phyloP scores from a whole-genome alignment of 139 green algal species.

The Closterium sp. region DNA sequence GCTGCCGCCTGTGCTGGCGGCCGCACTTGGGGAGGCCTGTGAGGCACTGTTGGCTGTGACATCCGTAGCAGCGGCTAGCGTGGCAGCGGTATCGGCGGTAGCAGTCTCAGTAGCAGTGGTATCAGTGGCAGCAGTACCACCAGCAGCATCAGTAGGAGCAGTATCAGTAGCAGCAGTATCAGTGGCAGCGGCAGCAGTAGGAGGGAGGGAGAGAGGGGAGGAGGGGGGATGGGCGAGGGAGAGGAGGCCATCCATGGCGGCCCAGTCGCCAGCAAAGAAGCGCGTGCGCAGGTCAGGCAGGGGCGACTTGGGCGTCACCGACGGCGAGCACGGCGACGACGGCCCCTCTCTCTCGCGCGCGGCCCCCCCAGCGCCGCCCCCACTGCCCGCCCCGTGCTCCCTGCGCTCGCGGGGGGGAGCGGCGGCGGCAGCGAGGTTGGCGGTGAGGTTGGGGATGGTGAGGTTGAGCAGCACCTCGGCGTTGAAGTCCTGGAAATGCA shows the following conservation, averaged over 20 bases:
- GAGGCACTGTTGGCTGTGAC: too few relatives aligned
- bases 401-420: too few relatives aligned
- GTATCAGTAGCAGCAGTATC: too few relatives aligned
- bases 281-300: conserved; percentile 1
- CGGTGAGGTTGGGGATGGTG: conserved; percentile 46
- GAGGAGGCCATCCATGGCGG: conserved; percentile 1
- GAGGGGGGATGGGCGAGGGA: neutral
- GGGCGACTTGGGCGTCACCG: conserved; percentile 8
- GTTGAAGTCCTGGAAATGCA: conserved; percentile 55
- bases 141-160: neutral
- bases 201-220: neutral
- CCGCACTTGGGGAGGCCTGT: too few relatives aligned
- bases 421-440: conserved; percentile 23
- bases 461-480: conserved; percentile 42
- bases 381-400: neutral
- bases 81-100: too few relatives aligned
- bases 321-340: neutral
- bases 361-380: too few relatives aligned
- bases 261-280: conserved; percentile 48
- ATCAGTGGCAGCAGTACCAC: neutral
- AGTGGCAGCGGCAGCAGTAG: neutral
- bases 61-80: too few relatives aligned
- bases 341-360: too few relatives aligned
- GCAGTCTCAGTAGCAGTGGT: neutral
- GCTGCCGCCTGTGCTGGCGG: too few relatives aligned